Evolutionary conservation across 2,329 filamentous ascomycete genomes (phyloP), one percentile per base, ranked within the genome.

Genomic region (Pseudogymnoascus sp.): DNA sequence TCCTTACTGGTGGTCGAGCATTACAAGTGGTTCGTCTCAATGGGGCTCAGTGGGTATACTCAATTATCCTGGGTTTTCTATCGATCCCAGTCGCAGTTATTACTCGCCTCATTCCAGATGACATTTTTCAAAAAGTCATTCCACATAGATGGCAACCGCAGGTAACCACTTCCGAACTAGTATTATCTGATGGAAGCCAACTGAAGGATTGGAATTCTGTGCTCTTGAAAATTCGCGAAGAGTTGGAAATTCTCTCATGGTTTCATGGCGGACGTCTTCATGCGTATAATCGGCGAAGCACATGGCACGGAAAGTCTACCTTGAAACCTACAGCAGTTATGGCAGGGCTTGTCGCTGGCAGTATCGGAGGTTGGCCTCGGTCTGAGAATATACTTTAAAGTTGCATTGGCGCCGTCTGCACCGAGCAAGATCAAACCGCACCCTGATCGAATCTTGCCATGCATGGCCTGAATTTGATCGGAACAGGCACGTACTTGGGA

Each of bases 21-120:
- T 96, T 97, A 79, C 83, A 84, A 1, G 65, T 72, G 0, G 77
- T 79, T 1, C 80, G 75, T 8, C 80, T 97, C 67, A 86, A 86
- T n/a, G 83, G 83, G 14, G 77, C 81, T 11, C 88, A 96, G 73
- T 97, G 93, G 94, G 92, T 80, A 6, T 89, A 94, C 68, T 96
- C 92, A 6, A 82, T 99, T 63, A 80, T 94, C 26, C 83, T 96
- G 37, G 92, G 92, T 33, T 79, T 89, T 66, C 76, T 95, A n/a
- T 96, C 93, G 19, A 84, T 97, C 29, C 91, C 92, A 0, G 81
- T 96, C 61, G 94, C 91, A 63, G 80, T 93, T 31, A 77, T 91
- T 31, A 88, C 97, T 63, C 90, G 94, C 58, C 79, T 91, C 26
- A 82, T 97, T 60, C 94, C 94, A 0, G 92, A 97, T 72, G 79